A percentile compares a stretch with the other conserved stretches of the same genome.
These are phyloP conservation scores for Erysimum cheiranthoides DNA, from an alignment of 345 rosid genomes.

Conservation along the genomic window DNA sequence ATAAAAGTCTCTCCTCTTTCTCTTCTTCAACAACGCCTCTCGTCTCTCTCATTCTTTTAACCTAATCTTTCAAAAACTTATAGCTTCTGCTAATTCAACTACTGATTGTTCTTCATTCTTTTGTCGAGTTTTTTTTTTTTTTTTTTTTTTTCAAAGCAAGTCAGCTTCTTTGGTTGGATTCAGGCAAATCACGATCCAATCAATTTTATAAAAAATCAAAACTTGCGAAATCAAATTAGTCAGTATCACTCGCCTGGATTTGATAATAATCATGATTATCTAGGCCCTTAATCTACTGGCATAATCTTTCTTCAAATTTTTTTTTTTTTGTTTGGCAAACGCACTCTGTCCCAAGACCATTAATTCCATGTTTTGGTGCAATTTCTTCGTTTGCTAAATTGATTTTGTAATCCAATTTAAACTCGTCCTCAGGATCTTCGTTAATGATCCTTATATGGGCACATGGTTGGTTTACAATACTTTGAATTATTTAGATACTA, in stretches of 20 bases:
- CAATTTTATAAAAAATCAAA: conserved; percentile 30
- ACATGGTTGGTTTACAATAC: conserved; percentile 16
- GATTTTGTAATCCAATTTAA: neutral
- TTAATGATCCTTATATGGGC: conserved; percentile 14
- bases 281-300: conserved; percentile 47
- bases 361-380: conserved; percentile 48
- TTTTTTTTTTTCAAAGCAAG: conserved; percentile 16
- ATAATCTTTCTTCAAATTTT: neutral
- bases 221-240: conserved; percentile 38
- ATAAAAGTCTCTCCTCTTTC: conserved; percentile 10
- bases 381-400: conserved; percentile 50
- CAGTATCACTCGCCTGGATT: conserved; percentile 52
- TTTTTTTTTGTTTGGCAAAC: conserved; percentile 26
- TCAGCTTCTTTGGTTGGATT: conserved; percentile 48
- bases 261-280: conserved; percentile 41
- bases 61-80: no score
- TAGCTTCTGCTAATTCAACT: no score
- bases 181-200: conserved; percentile 11
- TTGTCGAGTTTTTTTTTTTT: no score
- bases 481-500: neutral
- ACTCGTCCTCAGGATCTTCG: conserved; percentile 16
- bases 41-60: neutral
- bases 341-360: conserved; percentile 50
- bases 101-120: no score
- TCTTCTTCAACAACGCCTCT: neutral